Conservation (phyloP, 2,329 filamentous ascomycete species). For the Paecilomyces sp. region DNA sequence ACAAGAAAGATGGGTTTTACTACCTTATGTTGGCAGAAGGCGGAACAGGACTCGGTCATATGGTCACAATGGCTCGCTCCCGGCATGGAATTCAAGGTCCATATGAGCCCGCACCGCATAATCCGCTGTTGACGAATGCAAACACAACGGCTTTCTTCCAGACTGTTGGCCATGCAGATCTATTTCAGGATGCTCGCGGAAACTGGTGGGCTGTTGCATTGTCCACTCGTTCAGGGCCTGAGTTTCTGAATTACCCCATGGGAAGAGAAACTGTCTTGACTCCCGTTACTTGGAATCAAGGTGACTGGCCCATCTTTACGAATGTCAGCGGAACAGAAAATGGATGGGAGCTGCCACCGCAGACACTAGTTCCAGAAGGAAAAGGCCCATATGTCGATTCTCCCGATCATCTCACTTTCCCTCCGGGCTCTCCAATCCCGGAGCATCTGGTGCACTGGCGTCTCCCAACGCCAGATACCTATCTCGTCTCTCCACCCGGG, state of each 20-base stretch:
- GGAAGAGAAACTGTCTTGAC: conserved; percentile 48
- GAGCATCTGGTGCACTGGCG: neutral
- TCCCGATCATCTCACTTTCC: neutral
- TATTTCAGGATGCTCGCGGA: conserved; percentile 46
- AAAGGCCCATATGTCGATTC: neutral
- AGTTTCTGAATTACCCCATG: conserved; percentile 39
- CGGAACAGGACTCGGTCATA: conserved; percentile 21
- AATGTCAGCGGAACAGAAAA: neutral
- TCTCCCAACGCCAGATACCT: neutral
- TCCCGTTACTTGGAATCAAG: conserved; percentile 42
- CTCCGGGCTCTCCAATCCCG: neutral
- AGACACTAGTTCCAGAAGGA: neutral
- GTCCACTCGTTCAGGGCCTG: conserved; percentile 27
- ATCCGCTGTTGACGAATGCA: conserved; percentile 35
- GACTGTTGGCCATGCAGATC: conserved; percentile 50
- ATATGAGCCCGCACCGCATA: conserved; percentile 32
- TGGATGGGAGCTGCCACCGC: neutral
- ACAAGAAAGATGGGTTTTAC: conserved; percentile 41
- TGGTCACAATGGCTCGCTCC: conserved; percentile 22
- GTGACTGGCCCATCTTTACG: conserved; percentile 39
- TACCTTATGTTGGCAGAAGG: conserved; percentile 45
- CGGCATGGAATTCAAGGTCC: conserved; percentile 24
- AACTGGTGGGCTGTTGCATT: conserved; percentile 50
- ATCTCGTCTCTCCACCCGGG: neutral
- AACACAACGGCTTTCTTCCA: conserved; percentile 39